These are phyloP conservation scores for Pharus latifolius DNA, from an alignment of 176 grass and related monocot species.

Conservation along the genomic window DNA sequence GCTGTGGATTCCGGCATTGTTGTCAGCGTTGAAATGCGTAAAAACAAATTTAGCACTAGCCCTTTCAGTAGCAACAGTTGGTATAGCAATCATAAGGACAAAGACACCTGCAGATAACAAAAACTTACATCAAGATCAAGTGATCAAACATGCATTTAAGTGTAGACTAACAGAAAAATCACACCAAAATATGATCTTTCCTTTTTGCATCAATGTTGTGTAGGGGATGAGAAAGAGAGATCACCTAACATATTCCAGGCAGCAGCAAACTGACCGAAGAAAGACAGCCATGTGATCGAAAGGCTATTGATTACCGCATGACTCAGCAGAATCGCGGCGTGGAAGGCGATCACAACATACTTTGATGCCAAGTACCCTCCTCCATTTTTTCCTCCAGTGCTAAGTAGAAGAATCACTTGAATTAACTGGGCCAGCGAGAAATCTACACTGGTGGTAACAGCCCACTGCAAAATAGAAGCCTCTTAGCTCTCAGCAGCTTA, in stretches of 20 bases:
- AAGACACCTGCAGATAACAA: constrained; percentile 44
- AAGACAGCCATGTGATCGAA: constrained; percentile 63
- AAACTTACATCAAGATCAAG: not conserved
- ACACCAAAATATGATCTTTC: too few relatives aligned
- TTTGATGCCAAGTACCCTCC: constrained; percentile 88
- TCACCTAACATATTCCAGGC: constrained; percentile 84
- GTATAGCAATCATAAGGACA: constrained; percentile 71
- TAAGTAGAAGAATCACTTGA: constrained; percentile 85
- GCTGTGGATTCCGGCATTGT: constrained; percentile 69
- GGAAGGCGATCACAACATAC: constrained; percentile 77
- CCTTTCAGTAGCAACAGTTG: constrained; percentile 64
- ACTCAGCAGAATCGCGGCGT: constrained; percentile 66
- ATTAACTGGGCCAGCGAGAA: constrained; percentile 83
- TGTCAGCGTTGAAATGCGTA: constrained; percentile 80
- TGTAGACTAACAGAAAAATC: too few relatives aligned
- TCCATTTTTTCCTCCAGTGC: constrained; percentile 65
- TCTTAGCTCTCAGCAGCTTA: not conserved
- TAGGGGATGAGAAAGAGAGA: not conserved
- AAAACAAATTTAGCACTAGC: constrained; percentile 78
- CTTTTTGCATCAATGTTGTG: too few relatives aligned
- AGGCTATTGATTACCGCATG: constrained; percentile 91
- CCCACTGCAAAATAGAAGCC: constrained; percentile 55
- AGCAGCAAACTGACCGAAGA: constrained; percentile 81
- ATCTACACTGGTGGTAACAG: constrained; percentile 84
- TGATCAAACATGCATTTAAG: not conserved